Evolutionary conservation across 2,329 filamentous ascomycete genomes (phyloP).

Genomic region (Cordyceps javanica): DNA sequence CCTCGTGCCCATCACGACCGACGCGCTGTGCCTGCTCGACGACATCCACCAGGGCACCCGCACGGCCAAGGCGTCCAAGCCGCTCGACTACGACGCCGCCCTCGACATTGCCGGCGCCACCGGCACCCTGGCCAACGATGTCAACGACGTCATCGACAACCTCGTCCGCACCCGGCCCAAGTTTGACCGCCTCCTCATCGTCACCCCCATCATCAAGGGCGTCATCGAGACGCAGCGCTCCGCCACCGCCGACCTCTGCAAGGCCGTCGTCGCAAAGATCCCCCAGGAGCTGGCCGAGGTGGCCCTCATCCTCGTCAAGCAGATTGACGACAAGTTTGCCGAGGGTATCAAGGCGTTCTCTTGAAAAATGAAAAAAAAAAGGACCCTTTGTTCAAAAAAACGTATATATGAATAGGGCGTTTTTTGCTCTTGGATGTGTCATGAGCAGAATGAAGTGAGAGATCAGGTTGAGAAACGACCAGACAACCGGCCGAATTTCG

Average conservation of each 20-base stretch:
- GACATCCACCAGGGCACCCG: conserved; percentile 33
- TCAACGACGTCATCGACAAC: conserved; percentile 32
- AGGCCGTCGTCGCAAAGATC: conserved; percentile 34
- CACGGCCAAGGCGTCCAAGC: conserved; percentile 30
- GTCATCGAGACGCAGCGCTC: conserved; percentile 35
- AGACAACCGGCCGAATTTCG: background rate
- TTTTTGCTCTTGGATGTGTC: too few species aligned
- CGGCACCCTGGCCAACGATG: conserved; percentile 27
- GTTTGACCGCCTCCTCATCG: conserved; percentile 34
- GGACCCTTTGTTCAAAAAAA: too few species aligned
- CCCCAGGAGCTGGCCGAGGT: conserved; percentile 26
- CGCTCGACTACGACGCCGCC: conserved; percentile 32
- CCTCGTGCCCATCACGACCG: conserved; percentile 33
- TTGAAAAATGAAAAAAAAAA: background rate
- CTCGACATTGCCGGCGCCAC: conserved; percentile 33
- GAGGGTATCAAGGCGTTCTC: conserved; percentile 29
- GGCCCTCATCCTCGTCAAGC: conserved; percentile 29
- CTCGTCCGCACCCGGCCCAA: conserved; percentile 35
- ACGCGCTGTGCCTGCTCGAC: conserved; percentile 32
- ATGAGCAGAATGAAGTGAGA: background rate
- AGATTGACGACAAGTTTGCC: conserved; percentile 34
- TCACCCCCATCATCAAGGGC: conserved; percentile 37
- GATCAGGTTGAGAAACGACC: too few species aligned
- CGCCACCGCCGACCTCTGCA: conserved; percentile 33
- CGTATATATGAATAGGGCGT: too few species aligned